phyloP scores from a whole-genome alignment of 768 basidiomycete species.

The Russula emetica region DNA sequence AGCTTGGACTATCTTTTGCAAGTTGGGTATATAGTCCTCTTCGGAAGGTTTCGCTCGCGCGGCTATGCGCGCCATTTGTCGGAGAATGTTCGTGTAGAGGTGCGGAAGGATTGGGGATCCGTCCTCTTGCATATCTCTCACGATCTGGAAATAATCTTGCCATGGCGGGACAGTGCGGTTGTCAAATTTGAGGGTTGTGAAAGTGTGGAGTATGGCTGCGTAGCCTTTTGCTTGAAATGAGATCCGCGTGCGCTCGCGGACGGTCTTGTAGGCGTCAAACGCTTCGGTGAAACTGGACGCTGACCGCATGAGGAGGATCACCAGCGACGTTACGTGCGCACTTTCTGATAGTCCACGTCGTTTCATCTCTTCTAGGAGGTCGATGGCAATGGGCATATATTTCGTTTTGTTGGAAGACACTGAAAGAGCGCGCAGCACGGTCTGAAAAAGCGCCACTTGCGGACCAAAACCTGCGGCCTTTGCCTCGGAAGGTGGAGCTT shows the following conservation, averaged over 20 bases:
- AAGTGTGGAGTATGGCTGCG: constrained; percentile 56
- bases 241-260: constrained; percentile 33
- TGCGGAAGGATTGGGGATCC: constrained; percentile 53
- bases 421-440: constrained; percentile 36
- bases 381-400: constrained; percentile 45
- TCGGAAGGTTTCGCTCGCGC: constrained; percentile 25
- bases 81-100: constrained; percentile 66
- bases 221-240: constrained; percentile 57
- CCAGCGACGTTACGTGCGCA: constrained; percentile 45
- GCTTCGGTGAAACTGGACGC: constrained; percentile 54
- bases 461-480: not conserved
- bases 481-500: not conserved
- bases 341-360: constrained; percentile 45
- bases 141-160: constrained; percentile 65
- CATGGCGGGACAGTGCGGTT: constrained; percentile 33
- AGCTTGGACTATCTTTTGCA: constrained; percentile 41
- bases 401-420: constrained; percentile 43
- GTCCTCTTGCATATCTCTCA: constrained; percentile 71
- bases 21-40: constrained; percentile 26
- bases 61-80: constrained; percentile 48
- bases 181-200: constrained; percentile 54
- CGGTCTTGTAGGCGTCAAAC: constrained; percentile 53
- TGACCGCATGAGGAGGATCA: constrained; percentile 66
- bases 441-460: constrained; percentile 47
- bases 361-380: constrained; percentile 66